Evolutionary conservation across 495 filamentous ascomycete species (phyloP).

Genomic region (Trichoderma asperelloides): DNA sequence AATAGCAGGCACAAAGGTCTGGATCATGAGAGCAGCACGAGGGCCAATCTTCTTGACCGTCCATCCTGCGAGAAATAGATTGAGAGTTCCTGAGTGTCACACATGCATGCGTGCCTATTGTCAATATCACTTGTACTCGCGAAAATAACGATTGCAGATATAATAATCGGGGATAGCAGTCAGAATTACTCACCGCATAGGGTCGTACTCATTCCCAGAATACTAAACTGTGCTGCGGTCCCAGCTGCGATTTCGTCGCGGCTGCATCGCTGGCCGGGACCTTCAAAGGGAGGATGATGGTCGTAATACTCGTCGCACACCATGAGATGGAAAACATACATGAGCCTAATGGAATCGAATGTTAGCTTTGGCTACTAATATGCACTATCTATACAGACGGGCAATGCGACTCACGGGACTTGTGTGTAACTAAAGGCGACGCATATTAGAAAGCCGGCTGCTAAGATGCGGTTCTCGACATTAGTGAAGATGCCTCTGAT

Average conservation of each 20-base stretch:
- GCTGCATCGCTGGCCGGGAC: constrained; percentile 34
- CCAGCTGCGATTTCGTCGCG: constrained; percentile 43
- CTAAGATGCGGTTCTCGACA: constrained; percentile 36
- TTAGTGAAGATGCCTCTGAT: constrained; percentile 4
- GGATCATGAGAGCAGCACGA: constrained; percentile 39
- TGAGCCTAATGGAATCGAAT: constrained; percentile 26
- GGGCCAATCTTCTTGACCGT: constrained; percentile 47
- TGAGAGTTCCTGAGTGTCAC: constrained; percentile 36
- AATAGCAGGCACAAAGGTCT: constrained; percentile 42
- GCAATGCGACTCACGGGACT: constrained; percentile 36
- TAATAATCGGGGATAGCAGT: too few species aligned
- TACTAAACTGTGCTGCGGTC: constrained; percentile 42
- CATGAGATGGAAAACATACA: constrained; percentile 51
- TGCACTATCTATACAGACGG: not conserved
- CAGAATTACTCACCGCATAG: constrained; percentile 24
- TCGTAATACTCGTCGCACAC: constrained; percentile 48
- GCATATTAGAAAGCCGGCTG: constrained; percentile 46
- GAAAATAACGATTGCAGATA: too few species aligned
- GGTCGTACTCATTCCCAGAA: constrained; percentile 42
- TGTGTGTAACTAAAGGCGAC: constrained; percentile 50
- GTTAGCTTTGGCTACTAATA: not conserved
- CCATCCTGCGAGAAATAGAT: constrained; percentile 50
- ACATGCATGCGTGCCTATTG: too few species aligned
- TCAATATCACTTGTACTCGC: too few species aligned
- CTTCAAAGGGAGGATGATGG: constrained; percentile 28